Conservation (phyloP, 148 eudicot species). For the Rhododendron vialii region DNA sequence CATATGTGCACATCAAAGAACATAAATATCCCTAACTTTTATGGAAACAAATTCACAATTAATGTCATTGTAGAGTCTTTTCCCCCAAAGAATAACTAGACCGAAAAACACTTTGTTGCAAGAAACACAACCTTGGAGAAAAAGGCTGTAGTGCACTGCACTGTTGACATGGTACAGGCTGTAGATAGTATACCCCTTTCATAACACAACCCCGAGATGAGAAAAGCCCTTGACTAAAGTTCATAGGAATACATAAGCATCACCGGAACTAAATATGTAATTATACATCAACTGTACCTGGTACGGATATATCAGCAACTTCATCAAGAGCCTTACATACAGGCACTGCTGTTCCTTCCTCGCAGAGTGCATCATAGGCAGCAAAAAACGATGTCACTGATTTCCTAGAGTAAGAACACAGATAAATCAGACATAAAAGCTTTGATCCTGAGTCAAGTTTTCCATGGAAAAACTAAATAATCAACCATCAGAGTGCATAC, state of each 20-base stretch:
- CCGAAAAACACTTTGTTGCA: background rate
- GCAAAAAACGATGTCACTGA: constrained; percentile 92
- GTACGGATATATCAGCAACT: constrained; percentile 73
- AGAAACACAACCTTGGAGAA: background rate
- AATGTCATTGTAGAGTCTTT: background rate
- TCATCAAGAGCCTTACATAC: constrained; percentile 93
- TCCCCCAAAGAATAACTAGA: background rate
- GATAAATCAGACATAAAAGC: constrained; percentile 13
- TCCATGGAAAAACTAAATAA: background rate
- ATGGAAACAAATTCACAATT: background rate
- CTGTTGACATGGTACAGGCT: background rate
- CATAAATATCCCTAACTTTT: background rate
- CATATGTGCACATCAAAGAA: background rate
- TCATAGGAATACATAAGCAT: background rate
- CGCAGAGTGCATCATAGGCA: constrained; percentile 91
- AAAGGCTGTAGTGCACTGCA: background rate
- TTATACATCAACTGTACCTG: constrained; percentile 38
- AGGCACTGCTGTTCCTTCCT: constrained; percentile 93
- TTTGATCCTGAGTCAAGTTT: background rate
- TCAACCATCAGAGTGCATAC: background rate
- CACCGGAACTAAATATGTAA: background rate
- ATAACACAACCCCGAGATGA: background rate
- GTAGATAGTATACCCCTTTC: background rate
- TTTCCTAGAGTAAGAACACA: constrained; percentile 47
- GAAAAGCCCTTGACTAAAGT: background rate